phyloP scores from a whole-genome alignment of 2,329 filamentous ascomycete genomes.

The Paraphaeosphaeria minitans region DNA sequence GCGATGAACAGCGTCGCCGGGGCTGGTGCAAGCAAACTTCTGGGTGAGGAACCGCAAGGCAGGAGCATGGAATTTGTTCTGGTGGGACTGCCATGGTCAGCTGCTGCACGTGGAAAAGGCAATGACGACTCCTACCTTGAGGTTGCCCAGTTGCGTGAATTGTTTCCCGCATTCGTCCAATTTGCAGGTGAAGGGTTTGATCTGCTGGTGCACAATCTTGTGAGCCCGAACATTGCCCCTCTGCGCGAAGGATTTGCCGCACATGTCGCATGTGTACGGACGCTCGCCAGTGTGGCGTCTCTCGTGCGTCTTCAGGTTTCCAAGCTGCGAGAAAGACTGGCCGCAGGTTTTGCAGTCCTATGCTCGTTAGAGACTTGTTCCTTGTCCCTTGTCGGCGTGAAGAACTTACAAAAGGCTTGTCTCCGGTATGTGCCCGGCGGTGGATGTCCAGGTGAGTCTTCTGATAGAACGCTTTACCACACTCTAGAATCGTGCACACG shows the following conservation, averaged over 20 bases:
- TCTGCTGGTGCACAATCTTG: conserved; percentile 76
- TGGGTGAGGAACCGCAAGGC: conserved; percentile 71
- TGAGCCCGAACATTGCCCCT: conserved; percentile 85
- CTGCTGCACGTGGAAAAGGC: neutral
- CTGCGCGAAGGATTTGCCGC: conserved; percentile 83
- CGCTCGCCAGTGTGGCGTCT: conserved; percentile 86
- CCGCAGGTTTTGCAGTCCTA: conserved; percentile 70
- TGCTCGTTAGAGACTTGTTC: conserved; percentile 58
- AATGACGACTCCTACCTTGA: conserved; percentile 67
- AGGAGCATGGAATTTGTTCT: conserved; percentile 89
- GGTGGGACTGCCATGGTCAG: conserved; percentile 66
- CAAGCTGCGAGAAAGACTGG: conserved; percentile 83
- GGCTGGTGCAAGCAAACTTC: conserved; percentile 69
- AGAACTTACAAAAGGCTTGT: conserved; percentile 82
- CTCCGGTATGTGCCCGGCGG: conserved; percentile 82
- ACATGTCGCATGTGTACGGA: conserved; percentile 79
- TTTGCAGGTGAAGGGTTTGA: conserved; percentile 80
- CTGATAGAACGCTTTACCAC: conserved; percentile 83
- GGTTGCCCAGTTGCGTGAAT: conserved; percentile 88
- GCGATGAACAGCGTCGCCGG: conserved; percentile 66
- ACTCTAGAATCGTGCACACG: conserved; percentile 73
- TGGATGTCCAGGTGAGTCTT: conserved; percentile 95
- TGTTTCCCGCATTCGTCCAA: conserved; percentile 84
- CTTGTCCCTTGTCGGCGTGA: conserved; percentile 13
- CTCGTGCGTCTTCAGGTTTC: conserved; percentile 91